A percentile compares a stretch with the other conserved stretches of the same genome.
These are phyloP conservation scores for Linnemannia hyalina DNA, from an alignment of 192 early-diverging fungal genomes.

Conservation along the genomic window DNA sequence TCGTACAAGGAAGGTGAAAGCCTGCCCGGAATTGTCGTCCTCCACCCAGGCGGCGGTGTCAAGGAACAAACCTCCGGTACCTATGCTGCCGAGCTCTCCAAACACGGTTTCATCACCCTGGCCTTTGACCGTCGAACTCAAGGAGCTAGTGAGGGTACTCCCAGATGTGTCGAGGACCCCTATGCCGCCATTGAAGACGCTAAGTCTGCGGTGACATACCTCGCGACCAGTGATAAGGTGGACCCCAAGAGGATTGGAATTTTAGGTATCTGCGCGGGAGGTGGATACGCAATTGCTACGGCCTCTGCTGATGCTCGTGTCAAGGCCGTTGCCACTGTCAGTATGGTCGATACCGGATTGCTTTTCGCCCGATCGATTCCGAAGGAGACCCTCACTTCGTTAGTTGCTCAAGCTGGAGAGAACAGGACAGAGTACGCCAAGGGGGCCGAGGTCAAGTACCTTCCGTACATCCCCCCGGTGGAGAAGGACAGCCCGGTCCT, in stretches of 20 bases:
- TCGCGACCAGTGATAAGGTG: conserved; percentile 17
- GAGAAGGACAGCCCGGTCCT: not conserved
- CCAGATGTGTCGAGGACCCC: conserved; percentile 35
- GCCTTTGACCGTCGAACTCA: conserved; percentile 40
- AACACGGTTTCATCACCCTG: conserved; percentile 33
- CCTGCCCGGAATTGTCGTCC: conserved; percentile 14
- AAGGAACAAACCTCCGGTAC: conserved; percentile 44
- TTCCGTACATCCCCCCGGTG: conserved; percentile 7
- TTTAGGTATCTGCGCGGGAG: conserved; percentile 46
- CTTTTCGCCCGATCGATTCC: conserved; percentile 15
- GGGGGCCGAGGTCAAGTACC: conserved; percentile 17
- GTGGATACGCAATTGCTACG: conserved; percentile 27
- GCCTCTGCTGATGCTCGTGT: conserved; percentile 33
- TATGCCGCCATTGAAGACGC: conserved; percentile 22
- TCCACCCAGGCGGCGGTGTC: conserved; percentile 37
- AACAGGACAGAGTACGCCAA: conserved; percentile 30
- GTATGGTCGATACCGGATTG: conserved; percentile 18
- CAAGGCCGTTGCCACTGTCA: conserved; percentile 32
- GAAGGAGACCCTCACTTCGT: conserved; percentile 3
- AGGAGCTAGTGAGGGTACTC: conserved; percentile 41
- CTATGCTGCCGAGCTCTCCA: conserved; percentile 29
- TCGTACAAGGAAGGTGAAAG: conserved; percentile 15
- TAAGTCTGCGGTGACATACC: conserved; percentile 40
- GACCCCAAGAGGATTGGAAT: conserved; percentile 31
- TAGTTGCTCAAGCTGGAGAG: conserved; percentile 16